Conservation (phyloP, 1,139 yeast genomes). For the Candida sp. region DNA sequence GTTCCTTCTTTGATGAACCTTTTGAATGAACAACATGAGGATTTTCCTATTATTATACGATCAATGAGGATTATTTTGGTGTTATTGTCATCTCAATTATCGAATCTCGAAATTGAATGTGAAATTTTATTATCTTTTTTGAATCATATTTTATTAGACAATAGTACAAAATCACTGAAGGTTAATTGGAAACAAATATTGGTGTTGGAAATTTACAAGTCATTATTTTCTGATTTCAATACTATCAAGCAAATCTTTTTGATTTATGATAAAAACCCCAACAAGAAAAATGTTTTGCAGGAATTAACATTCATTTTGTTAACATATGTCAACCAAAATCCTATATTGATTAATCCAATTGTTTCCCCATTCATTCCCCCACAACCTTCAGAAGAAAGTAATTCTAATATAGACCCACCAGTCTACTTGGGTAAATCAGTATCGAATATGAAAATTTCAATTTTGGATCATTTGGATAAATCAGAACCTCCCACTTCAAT, state of each 20-base stretch:
- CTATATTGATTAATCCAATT: constrained; percentile 31
- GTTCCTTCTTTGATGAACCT: constrained; percentile 74
- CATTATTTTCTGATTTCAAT: constrained; percentile 54
- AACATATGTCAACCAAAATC: constrained; percentile 23
- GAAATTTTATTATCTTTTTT: constrained; percentile 76
- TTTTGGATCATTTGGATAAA: constrained; percentile 77
- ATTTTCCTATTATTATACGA: constrained; percentile 68
- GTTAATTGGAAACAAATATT: constrained; percentile 68
- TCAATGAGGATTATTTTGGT: constrained; percentile 68
- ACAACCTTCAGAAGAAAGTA: background rate
- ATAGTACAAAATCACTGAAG: constrained; percentile 11
- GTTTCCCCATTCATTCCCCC: constrained; percentile 20
- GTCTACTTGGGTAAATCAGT: constrained; percentile 20
- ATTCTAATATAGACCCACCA: constrained; percentile 6
- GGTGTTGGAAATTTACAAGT: constrained; percentile 68
- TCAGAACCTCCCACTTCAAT: constrained; percentile 60
- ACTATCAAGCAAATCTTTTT: constrained; percentile 51
- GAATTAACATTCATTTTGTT: constrained; percentile 54
- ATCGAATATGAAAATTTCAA: constrained; percentile 46
- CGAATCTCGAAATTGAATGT: constrained; percentile 65
- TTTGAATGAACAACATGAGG: constrained; percentile 49
- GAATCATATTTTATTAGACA: constrained; percentile 55
- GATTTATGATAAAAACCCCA: constrained; percentile 58
- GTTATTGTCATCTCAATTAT: constrained; percentile 57
- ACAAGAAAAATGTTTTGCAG: constrained; percentile 57